Conservation (phyloP, 2,329 filamentous ascomycete genomes). For the Claviceps fusiformis region DNA sequence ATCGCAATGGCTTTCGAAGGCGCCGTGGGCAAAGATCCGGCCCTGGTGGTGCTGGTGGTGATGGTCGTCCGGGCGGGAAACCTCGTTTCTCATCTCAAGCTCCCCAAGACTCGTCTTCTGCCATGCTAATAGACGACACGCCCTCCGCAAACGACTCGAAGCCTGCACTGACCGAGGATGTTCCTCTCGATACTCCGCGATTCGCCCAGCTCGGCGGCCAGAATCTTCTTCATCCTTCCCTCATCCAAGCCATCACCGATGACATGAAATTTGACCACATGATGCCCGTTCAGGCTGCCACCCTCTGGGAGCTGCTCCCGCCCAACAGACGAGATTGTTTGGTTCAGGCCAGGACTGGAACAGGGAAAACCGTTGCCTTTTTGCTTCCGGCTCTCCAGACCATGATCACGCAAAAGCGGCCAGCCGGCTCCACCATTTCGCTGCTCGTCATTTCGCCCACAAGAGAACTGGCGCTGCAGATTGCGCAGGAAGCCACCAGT, state of each 20-base stretch:
- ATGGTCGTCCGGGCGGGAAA: no score
- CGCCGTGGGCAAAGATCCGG: constrained; percentile 1
- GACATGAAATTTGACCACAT: constrained; percentile 38
- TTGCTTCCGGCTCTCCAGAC: constrained; percentile 71
- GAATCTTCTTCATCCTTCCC: constrained; percentile 27
- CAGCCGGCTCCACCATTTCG: constrained; percentile 30
- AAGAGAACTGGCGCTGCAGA: constrained; percentile 57
- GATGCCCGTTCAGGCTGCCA: constrained; percentile 42
- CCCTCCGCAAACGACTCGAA: not conserved
- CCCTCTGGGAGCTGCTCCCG: constrained; percentile 33
- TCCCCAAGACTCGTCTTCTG: not conserved
- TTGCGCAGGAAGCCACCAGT: constrained; percentile 55
- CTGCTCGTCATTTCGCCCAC: constrained; percentile 58
- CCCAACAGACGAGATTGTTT: constrained; percentile 38
- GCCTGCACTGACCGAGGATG: constrained; percentile 10
- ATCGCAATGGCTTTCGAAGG: constrained; percentile 1
- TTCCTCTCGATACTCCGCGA: constrained; percentile 30
- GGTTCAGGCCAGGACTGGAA: constrained; percentile 77
- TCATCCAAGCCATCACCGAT: constrained; percentile 33
- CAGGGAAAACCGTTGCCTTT: constrained; percentile 77
- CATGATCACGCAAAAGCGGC: constrained; percentile 38
- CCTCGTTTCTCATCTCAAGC: not conserved
- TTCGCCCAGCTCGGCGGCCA: constrained; percentile 30
- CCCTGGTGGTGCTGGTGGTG: not conserved
- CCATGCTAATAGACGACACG: not conserved